Evolutionary conservation across 129 eudicot species (phyloP).

Genomic region (Cynara cardunculus): DNA sequence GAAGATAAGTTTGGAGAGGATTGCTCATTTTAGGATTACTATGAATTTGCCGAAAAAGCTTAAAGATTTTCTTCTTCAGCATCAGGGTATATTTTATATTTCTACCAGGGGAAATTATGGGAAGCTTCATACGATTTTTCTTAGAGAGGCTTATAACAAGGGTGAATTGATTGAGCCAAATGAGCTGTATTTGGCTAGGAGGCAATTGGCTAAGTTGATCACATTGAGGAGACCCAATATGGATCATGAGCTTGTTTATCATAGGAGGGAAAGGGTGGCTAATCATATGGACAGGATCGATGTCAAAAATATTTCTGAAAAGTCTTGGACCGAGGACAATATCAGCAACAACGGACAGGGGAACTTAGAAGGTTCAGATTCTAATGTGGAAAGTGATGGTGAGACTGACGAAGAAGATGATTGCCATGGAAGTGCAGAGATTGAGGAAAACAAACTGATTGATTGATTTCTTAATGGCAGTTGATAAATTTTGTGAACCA

Average conservation of each 20-base stretch:
- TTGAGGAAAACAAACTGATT: slow-evolving; percentile 19
- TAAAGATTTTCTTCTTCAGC: slow-evolving; percentile 75
- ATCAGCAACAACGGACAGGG: slow-evolving; percentile 11
- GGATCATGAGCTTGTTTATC: slow-evolving; percentile 49
- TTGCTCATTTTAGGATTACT: slow-evolving; percentile 77
- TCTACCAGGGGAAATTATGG: slow-evolving; percentile 87
- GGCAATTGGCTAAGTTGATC: slow-evolving; percentile 56
- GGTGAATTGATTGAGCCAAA: slow-evolving; percentile 81
- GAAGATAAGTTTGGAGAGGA: slow-evolving; percentile 83
- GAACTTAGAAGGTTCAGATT: slow-evolving; percentile 23
- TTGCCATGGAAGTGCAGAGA: slow-evolving; percentile 16
- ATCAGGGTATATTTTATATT: slow-evolving; percentile 91
- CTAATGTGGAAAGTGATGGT: slow-evolving; percentile 33
- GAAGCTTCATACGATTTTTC: slow-evolving; percentile 80
- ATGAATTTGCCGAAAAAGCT: slow-evolving; percentile 86
- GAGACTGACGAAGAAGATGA: slow-evolving; percentile 37
- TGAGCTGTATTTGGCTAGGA: slow-evolving; percentile 81
- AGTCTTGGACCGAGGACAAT: slow-evolving; percentile 22
- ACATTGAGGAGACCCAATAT: slow-evolving; percentile 49
- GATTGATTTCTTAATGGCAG: neutral
- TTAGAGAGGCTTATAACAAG: slow-evolving; percentile 75
- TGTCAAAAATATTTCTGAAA: slow-evolving; percentile 12
- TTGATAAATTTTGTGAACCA: neutral
- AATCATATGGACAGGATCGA: slow-evolving; percentile 17
- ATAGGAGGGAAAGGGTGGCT: slow-evolving; percentile 33